Conservation (phyloP, 1,284 basidiomycete genomes). For the Inonotus obliquus region DNA sequence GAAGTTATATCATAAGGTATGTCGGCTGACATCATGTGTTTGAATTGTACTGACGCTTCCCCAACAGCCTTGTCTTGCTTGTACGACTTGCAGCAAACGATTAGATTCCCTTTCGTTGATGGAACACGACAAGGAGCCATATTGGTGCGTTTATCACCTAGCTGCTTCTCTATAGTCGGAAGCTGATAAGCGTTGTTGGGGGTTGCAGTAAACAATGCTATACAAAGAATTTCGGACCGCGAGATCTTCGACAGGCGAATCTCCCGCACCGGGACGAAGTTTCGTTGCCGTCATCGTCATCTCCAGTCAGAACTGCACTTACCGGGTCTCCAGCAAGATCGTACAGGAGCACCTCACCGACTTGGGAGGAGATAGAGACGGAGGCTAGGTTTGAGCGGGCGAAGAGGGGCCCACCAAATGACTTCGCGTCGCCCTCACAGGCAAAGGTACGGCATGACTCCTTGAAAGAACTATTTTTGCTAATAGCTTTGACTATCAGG, state of each 20-base stretch:
- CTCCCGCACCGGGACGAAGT: slow-evolving; percentile 46
- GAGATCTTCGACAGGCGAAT: slow-evolving; percentile 70
- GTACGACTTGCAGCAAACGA: slow-evolving; percentile 64
- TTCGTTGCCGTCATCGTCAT: slow-evolving; percentile 12
- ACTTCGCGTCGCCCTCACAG: slow-evolving; percentile 4
- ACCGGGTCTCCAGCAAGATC: slow-evolving; percentile 18
- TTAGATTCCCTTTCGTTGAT: slow-evolving; percentile 68
- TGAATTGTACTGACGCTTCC: slow-evolving; percentile 14
- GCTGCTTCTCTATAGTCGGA: not conserved
- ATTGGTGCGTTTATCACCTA: slow-evolving; percentile 45
- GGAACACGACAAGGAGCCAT: slow-evolving; percentile 74
- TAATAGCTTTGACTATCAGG: not conserved
- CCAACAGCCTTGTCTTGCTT: slow-evolving; percentile 62
- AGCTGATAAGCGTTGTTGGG: slow-evolving; percentile 4
- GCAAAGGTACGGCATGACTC: not conserved
- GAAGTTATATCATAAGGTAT: slow-evolving; percentile 74
- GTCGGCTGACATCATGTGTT: slow-evolving; percentile 10
- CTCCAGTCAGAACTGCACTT: slow-evolving; percentile 17
- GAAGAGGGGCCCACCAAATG: slow-evolving; percentile 8
- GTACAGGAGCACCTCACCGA: slow-evolving; percentile 18
- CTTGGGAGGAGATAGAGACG: slow-evolving; percentile 12
- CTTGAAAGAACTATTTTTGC: not conserved
- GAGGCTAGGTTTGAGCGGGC: slow-evolving; percentile 13
- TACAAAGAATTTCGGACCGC: slow-evolving; percentile 64
- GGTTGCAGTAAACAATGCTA: slow-evolving; percentile 65